Base-by-base conservation (phyloP, 768 basidiomycete species). In the Leccinum disarticulatum region DNA sequence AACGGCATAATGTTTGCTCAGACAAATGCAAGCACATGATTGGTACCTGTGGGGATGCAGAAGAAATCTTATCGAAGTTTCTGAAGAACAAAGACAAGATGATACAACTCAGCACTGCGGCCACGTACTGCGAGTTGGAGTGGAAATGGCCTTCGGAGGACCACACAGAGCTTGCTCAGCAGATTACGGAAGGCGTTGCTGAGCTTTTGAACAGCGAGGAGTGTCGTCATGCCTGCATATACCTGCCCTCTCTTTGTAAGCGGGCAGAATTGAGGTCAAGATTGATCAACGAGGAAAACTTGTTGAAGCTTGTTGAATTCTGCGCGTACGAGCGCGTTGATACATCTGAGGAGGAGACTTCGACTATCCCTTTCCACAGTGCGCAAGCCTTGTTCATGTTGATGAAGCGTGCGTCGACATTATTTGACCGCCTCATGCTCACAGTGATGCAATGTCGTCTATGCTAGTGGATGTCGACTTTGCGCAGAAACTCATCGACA, bases 211-310 rank as follows among this genome's bases (percentile, higher is more conserved):
- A 60, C 3, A 38, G 55, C 5, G 14, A 4, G 6, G 38, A 69
- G 9, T 35, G 49, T 49, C 61, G 56, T 47, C 67, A 71, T 4
- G 71, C 63, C 30, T 74, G 72, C 64, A 63, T 63, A 6, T 74
- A 59, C 49, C 35, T 73, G 7, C 73, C 73, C 1, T 67, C 71
- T 9, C 70, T 73, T 46, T 74, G 67, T 58, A 68, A 71, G 43
- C 55, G 61, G 15, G 0, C 25, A 3, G 58, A 61, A 1, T 36
- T 74, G 33, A 63, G 47, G 48, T n/a, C 28, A 1, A 55, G 51
- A n/a, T n/a, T n/a, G n/a, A n/a, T n/a, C n/a, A n/a, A n/a, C n/a
- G 36, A 74, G 3, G 56, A 48, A 15, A 66, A 68, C n/a, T n/a
- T n/a, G 59, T 46, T 50, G 27, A 41, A 15, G 13, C 59, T 73